Evolutionary conservation across 1,284 basidiomycete genomes (phyloP).

Genomic region (Fomitopsis betulina): DNA sequence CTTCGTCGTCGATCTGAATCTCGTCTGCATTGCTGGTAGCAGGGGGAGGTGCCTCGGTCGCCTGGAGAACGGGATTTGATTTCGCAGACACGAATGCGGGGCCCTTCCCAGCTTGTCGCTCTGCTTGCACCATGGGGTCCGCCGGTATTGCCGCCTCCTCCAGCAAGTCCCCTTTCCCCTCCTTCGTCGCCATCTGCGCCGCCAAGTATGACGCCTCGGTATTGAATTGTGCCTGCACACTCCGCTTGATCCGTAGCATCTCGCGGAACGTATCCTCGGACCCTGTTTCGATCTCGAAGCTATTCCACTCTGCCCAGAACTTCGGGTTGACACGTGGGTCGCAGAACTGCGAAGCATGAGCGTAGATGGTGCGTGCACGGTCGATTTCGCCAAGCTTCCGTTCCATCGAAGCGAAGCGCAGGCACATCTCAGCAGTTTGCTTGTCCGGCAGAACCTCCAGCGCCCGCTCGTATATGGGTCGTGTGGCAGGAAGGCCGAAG

Average conservation of each 20-base stretch:
- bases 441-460: slow-evolving; percentile 89
- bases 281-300: slow-evolving; percentile 96
- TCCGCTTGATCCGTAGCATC: slow-evolving; percentile 97
- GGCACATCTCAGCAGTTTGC: slow-evolving; percentile 97
- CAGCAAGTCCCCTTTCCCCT: slow-evolving; percentile 43
- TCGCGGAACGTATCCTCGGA: slow-evolving; percentile 99
- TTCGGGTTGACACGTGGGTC: slow-evolving; percentile 87
- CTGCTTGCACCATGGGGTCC: slow-evolving; percentile 70
- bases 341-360: slow-evolving; percentile 97
- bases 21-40: slow-evolving; percentile 62
- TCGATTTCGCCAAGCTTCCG: slow-evolving; percentile 99
- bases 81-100: slow-evolving; percentile 35
- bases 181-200: slow-evolving; percentile 73
- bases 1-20: slow-evolving; percentile 82
- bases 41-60: slow-evolving; percentile 22
- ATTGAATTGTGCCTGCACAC: slow-evolving; percentile 98
- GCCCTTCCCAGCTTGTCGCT: slow-evolving; percentile 33
- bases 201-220: slow-evolving; percentile 90
- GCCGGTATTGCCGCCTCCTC: slow-evolving; percentile 55
- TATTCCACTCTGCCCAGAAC: slow-evolving; percentile 98
- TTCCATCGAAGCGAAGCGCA: slow-evolving; percentile 94
- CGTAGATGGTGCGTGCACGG: slow-evolving; percentile 93
- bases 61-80: slow-evolving; percentile 20
- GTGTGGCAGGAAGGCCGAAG: slow-evolving; percentile 94
- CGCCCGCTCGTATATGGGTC: slow-evolving; percentile 97